Evolutionary conservation across 495 filamentous ascomycete genomes (phyloP).

Genomic region (Trichoderma asperelloides): DNA sequence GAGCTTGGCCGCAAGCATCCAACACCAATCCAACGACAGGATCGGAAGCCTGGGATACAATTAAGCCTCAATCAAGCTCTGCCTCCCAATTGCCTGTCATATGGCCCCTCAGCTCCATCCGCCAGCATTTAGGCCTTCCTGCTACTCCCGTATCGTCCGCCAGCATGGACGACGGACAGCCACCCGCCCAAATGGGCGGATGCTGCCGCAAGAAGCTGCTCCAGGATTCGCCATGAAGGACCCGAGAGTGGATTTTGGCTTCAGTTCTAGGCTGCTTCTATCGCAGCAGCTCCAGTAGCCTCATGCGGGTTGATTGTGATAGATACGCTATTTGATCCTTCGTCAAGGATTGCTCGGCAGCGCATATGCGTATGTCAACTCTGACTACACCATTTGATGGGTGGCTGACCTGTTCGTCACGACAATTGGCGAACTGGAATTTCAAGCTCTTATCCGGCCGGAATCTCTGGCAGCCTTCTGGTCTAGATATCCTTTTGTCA

Average conservation of each 20-base stretch:
- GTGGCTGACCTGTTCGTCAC: background rate
- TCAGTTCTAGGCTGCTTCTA: background rate
- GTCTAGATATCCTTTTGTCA: background rate
- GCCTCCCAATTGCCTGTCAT: background rate
- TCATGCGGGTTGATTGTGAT: background rate
- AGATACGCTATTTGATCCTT: too few relatives aligned
- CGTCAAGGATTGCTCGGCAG: too few relatives aligned
- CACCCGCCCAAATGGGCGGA: background rate
- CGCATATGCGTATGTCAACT: background rate
- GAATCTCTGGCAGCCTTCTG: background rate
- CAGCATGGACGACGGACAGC: background rate
- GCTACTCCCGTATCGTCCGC: background rate
- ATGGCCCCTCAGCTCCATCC: background rate
- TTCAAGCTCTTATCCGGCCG: background rate
- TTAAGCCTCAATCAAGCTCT: too few relatives aligned
- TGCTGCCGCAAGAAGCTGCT: background rate
- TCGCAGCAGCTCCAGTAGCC: background rate
- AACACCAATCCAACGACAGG: background rate
- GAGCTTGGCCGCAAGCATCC: constrained; percentile 5
- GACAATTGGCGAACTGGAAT: background rate
- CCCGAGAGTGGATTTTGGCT: background rate
- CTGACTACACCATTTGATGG: constrained; percentile 1
- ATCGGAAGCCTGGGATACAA: too few relatives aligned
- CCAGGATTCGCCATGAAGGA: background rate
- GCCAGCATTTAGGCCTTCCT: background rate